Evolutionary conservation across 495 filamentous ascomycete species (phyloP).

Genomic region (Saxophila tyrrhenica): DNA sequence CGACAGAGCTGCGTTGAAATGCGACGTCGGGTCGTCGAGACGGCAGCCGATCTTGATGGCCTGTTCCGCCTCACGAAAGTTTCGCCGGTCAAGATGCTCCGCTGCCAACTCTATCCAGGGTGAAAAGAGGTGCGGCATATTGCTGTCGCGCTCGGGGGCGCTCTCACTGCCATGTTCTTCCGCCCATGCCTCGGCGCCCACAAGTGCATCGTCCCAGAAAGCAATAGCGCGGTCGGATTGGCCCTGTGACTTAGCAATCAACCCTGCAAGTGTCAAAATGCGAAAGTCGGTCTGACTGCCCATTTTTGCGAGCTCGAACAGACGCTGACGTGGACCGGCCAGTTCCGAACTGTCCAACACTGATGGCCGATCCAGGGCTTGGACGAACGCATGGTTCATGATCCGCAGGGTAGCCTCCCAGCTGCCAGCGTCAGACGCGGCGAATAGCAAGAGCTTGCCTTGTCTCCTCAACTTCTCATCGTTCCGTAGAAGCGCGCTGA

Average conservation of each 20-base stretch:
- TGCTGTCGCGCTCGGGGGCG: no score
- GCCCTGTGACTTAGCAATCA: constrained; percentile 4
- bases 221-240: constrained; percentile 6
- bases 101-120: constrained; percentile 14
- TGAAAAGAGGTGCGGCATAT: background rate
- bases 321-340: constrained; percentile 9
- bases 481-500: background rate
- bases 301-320: constrained; percentile 14
- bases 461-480: background rate
- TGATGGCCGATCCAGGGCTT: background rate
- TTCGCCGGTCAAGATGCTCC: background rate
- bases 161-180: no score
- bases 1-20: constrained; percentile 4
- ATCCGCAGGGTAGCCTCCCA: constrained; percentile 9
- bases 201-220: constrained; percentile 8
- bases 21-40: constrained; percentile 14
- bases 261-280: constrained; percentile 14
- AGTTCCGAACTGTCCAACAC: background rate
- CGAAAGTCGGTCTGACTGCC: constrained; percentile 2
- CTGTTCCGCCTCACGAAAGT: background rate
- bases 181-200: background rate
- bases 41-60: constrained; percentile 10
- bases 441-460: constrained; percentile 9
- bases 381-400: constrained; percentile 9
- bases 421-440: constrained; percentile 5